Conservation (phyloP, 495 filamentous ascomycete species). For the Penicillium taxi region DNA sequence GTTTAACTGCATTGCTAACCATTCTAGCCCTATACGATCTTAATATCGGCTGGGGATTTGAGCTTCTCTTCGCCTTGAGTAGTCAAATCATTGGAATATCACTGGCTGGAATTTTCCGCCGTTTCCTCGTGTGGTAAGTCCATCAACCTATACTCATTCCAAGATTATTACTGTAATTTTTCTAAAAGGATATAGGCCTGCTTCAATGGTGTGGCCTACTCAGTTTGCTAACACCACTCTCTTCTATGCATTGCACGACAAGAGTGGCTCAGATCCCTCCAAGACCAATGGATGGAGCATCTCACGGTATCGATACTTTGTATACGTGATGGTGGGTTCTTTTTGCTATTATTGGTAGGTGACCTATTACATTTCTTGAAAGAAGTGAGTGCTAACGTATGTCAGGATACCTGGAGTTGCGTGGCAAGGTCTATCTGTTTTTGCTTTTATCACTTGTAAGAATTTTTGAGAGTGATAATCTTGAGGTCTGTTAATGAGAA, state of each 20-base stretch:
- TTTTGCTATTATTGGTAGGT: conserved; percentile 45
- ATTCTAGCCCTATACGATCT: conserved; percentile 47
- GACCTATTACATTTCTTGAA: no score
- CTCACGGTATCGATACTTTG: conserved; percentile 51
- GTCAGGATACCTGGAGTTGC: conserved; percentile 48
- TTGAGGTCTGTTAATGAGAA: no score
- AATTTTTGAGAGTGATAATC: not conserved
- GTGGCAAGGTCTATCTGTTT: conserved; percentile 50
- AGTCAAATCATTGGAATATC: conserved; percentile 59
- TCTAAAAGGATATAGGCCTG: conserved; percentile 16
- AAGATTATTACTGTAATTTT: no score
- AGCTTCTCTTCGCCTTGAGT: conserved; percentile 51
- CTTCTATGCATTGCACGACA: conserved; percentile 40
- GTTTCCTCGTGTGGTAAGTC: conserved; percentile 48
- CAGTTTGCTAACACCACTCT: conserved; percentile 20
- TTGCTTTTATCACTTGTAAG: conserved; percentile 52
- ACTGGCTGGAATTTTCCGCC: conserved; percentile 54
- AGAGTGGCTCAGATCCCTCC: conserved; percentile 33
- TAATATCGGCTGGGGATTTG: conserved; percentile 52
- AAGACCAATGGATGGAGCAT: conserved; percentile 45
- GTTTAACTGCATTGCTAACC: conserved; percentile 4
- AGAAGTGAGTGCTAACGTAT: not conserved
- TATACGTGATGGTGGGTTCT: conserved; percentile 34
- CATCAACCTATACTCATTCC: not conserved
- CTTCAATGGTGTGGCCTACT: conserved; percentile 28